A percentile compares a stretch with the other conserved stretches of the same genome.
These are phyloP conservation scores for Pinus tabuliformis DNA, from an alignment of 75 land plant species.

Conservation along the genomic window DNA sequence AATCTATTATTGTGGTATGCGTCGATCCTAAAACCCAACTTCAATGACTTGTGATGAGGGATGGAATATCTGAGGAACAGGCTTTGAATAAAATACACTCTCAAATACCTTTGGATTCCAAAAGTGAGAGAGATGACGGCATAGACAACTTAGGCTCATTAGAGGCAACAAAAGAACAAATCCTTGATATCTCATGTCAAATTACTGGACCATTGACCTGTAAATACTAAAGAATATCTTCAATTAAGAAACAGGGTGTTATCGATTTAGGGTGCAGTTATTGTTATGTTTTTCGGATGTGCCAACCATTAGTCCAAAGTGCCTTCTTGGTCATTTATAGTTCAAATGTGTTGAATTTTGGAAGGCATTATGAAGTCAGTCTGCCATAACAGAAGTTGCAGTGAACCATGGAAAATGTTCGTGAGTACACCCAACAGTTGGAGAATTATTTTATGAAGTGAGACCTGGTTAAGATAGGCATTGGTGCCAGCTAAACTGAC, in stretches of 20 bases:
- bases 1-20: conserved; percentile 85
- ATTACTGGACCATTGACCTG: conserved; percentile 60
- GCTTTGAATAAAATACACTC: conserved; percentile 73
- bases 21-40: conserved; percentile 89
- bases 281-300: too few species aligned
- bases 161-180: conserved; percentile 57
- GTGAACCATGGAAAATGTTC: too few species aligned
- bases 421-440: too few species aligned
- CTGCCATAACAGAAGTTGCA: too few species aligned
- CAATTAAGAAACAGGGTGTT: conserved; percentile 65
- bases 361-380: too few species aligned
- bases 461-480: too few species aligned
- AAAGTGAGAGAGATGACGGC: conserved; percentile 67
- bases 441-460: too few species aligned
- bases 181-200: conserved; percentile 36
- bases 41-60: conserved; percentile 68
- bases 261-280: too few species aligned
- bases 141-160: conserved; percentile 80
- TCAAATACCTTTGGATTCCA: conserved; percentile 71
- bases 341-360: too few species aligned
- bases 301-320: too few species aligned
- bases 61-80: conserved; percentile 67
- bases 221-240: conserved; percentile 43
- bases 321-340: too few species aligned
- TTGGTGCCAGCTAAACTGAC: too few species aligned